Percentiles rank a stretch among this genome's conserved stretches.
These are phyloP conservation scores for Brassica rapa DNA, from an alignment of 345 rosid species.

Conservation along the genomic window DNA sequence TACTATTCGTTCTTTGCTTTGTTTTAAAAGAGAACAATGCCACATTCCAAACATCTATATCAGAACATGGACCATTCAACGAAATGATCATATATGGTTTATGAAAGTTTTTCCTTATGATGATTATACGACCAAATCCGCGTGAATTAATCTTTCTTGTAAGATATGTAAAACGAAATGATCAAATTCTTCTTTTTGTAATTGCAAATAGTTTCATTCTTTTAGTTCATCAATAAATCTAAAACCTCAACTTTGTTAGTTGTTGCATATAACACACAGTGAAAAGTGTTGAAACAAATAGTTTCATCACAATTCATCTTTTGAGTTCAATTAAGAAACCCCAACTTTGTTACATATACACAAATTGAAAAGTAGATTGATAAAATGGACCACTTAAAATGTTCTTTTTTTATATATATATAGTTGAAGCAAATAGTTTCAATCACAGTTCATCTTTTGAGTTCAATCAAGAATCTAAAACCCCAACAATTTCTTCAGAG, in stretches of 20 bases:
- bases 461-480: conserved; percentile 34
- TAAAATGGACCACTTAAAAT: not conserved
- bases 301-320: not conserved
- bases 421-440: not conserved
- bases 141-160: not conserved
- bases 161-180: conserved; percentile 15
- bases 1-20: not conserved
- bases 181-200: conserved; percentile 13
- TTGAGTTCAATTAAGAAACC: conserved; percentile 18
- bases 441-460: not conserved
- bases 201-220: conserved; percentile 27
- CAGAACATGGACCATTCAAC: not conserved
- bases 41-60: not conserved
- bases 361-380: not conserved
- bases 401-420: not conserved
- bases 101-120: not conserved
- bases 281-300: not conserved
- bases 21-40: not conserved
- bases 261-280: too few relatives aligned
- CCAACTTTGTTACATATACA: conserved; percentile 21
- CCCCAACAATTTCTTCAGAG: conserved; percentile 26
- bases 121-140: not conserved
- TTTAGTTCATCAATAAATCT: conserved; percentile 2
- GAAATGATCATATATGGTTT: not conserved
- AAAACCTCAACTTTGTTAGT: not conserved